These are phyloP conservation scores for Cercospora berteroae DNA, from an alignment of 2,329 filamentous ascomycete species.

Conservation along the genomic window DNA sequence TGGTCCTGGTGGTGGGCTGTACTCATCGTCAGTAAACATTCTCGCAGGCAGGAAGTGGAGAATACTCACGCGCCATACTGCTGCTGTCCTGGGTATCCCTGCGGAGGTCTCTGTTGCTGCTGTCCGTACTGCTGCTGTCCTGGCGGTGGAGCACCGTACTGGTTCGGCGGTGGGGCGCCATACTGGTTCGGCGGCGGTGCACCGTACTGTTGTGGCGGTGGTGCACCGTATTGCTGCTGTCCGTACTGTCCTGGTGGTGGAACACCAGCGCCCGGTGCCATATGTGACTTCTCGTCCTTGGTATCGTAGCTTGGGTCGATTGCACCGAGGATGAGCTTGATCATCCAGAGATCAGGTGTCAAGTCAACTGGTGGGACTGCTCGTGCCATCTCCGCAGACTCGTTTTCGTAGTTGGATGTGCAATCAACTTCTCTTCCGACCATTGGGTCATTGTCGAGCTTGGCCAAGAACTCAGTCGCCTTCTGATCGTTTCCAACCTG, in stretches of 20 bases:
- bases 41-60: not conserved
- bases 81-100: conserved; percentile 20
- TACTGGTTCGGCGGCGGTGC: conserved; percentile 22
- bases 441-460: conserved; percentile 62
- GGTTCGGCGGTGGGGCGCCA: conserved; percentile 15
- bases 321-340: conserved; percentile 65
- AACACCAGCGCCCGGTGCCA: conserved; percentile 33
- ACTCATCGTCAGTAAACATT: not conserved
- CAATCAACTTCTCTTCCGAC: conserved; percentile 65
- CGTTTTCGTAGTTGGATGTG: conserved; percentile 68
- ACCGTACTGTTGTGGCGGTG: conserved; percentile 32
- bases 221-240: conserved; percentile 32
- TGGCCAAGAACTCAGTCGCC: conserved; percentile 62
- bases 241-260: conserved; percentile 37
- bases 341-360: conserved; percentile 64
- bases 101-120: conserved; percentile 11
- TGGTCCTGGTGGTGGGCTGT: conserved; percentile 18
- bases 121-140: not conserved
- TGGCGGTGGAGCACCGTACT: conserved; percentile 15
- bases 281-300: conserved; percentile 58
- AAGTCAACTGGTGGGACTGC: conserved; percentile 61
- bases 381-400: conserved; percentile 64
- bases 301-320: conserved; percentile 65
- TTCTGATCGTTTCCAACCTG: conserved; percentile 67
- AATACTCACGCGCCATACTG: conserved; percentile 19